Conservation (phyloP, 768 basidiomycete genomes). For the Leccinum olivaceopallidum region DNA sequence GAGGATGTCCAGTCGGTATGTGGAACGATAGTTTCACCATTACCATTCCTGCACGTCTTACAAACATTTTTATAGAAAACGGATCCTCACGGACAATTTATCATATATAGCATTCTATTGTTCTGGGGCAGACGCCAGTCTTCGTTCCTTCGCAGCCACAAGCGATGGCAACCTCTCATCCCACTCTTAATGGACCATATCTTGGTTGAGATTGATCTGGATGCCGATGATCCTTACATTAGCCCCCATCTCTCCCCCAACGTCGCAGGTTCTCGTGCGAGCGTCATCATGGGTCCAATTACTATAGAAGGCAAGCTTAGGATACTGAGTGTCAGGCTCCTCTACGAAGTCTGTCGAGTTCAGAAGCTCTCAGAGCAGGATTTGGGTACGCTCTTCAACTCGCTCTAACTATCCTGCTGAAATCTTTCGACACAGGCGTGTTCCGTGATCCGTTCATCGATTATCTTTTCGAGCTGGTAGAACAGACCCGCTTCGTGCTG, state of each 20-base stretch:
- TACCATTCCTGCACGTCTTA: slow-evolving; percentile 7
- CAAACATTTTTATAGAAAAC: slow-evolving; percentile 54
- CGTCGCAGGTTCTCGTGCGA: slow-evolving; percentile 32
- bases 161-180: slow-evolving; percentile 81
- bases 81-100: slow-evolving; percentile 80
- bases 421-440: slow-evolving; percentile 46
- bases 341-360: slow-evolving; percentile 93
- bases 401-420: slow-evolving; percentile 12
- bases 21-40: slow-evolving; percentile 1
- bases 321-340: slow-evolving; percentile 64
- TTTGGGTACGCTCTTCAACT: slow-evolving; percentile 56
- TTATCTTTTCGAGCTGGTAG: slow-evolving; percentile 89
- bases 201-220: slow-evolving; percentile 76
- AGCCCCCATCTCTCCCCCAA: slow-evolving; percentile 36
- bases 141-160: slow-evolving; percentile 73
- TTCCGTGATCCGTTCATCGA: slow-evolving; percentile 88
- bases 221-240: slow-evolving; percentile 62
- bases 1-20: slow-evolving; percentile 68
- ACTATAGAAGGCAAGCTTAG: slow-evolving; percentile 86
- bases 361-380: slow-evolving; percentile 80
- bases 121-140: slow-evolving; percentile 69
- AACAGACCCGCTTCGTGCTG: slow-evolving; percentile 81
- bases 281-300: slow-evolving; percentile 45
- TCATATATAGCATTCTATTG: slow-evolving; percentile 77
- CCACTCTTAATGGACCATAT: slow-evolving; percentile 86